Base-by-base conservation (phyloP, 2,329 filamentous ascomycete species). In the Fusarium virguliforme region DNA sequence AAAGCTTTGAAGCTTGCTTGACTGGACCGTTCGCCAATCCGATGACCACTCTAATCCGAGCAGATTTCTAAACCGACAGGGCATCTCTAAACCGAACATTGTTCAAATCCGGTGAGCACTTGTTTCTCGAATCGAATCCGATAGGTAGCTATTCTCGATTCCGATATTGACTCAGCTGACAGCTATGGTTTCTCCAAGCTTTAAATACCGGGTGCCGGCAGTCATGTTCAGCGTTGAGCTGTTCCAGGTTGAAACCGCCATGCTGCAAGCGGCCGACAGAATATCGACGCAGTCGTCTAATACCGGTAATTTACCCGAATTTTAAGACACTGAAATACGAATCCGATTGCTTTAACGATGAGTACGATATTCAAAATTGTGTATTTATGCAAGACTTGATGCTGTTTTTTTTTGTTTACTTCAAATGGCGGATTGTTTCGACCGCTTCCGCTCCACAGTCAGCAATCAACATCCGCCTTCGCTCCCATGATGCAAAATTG, bases 51-150 rank as follows among this genome's bases (percentile, higher is more conserved):
- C 46, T 18, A 30, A 50, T 13, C 46, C 46, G 46, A 50, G 4
- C 5, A 13, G 26, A 50, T 32, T 50, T 50, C 43, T 50, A 50
- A 50, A 18, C 46, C 46, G 46, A 50, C 15, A 18, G n/a, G 9
- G 6, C 18, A 18, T 7, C 12, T 50, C 26, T 48, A 28, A 48
- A n/a, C 43, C 26, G 43, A 28, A 28, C 6, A 12, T 12, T 30
- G 24, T 18, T 28, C 26, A 18, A 12, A 50, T 18, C 46, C 46
- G 46, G 15, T 5, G 15, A 18, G 8, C 1, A 6, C 1, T 30
- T 30, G 1, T 18, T 12, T 6, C 43, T 48, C 9, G n/a, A 6
- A 30, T 50, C 15, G 18, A 30, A 50, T 30, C 26, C 46, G 26
- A 50, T 18, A 50, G 18, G 4, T 7, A 30, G 24, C 2, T 4